These are phyloP conservation scores for Skeletonema marinoi DNA, from an alignment of 108 stramenopile genomes.

Conservation along the genomic window DNA sequence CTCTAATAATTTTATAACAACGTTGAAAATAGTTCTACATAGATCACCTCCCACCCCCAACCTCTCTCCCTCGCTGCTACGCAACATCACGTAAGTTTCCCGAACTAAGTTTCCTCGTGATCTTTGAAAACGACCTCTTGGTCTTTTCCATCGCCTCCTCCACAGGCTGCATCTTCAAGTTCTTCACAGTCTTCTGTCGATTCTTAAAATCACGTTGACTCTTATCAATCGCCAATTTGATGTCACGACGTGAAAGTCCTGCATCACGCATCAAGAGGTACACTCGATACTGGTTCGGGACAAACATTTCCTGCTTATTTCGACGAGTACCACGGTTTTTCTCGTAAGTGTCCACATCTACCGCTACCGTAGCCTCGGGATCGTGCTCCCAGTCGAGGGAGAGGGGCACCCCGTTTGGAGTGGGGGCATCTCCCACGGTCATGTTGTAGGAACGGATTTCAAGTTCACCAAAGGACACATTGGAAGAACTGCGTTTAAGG, in stretches of 20 bases:
- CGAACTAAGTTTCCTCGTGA: background rate
- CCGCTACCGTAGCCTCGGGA: background rate
- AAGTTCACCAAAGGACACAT: conserved; percentile 29
- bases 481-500: conserved; percentile 4
- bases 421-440: conserved; percentile 26
- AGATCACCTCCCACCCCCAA: no score
- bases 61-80: background rate
- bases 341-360: conserved; percentile 26
- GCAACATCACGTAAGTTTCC: no score
- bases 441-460: conserved; percentile 38
- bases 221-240: conserved; percentile 46
- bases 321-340: conserved; percentile 12
- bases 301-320: conserved; percentile 34
- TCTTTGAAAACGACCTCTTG: conserved; percentile 1
- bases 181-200: conserved; percentile 16
- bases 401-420: conserved; percentile 23
- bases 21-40: no score
- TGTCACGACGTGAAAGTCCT: conserved; percentile 45
- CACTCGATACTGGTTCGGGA: conserved; percentile 45
- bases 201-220: conserved; percentile 37
- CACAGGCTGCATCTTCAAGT: background rate
- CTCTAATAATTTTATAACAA: no score
- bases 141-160: conserved; percentile 31
- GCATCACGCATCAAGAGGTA: conserved; percentile 52
- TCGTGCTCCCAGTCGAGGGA: conserved; percentile 39